Evolutionary conservation across 2,329 filamentous ascomycete genomes (phyloP).

Genomic region (Aspergillus carbonarius): DNA sequence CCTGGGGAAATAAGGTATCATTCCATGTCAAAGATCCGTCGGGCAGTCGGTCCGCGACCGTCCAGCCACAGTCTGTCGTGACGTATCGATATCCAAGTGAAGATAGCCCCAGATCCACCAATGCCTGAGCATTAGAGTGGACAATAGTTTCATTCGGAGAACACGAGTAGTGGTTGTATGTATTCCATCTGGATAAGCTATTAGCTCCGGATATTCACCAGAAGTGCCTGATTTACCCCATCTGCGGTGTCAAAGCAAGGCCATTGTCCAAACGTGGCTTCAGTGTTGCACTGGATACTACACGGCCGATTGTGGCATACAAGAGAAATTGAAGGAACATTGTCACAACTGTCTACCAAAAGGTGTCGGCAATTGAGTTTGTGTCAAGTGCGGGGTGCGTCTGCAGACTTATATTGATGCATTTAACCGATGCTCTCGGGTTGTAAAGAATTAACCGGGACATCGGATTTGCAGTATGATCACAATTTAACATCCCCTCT

Average conservation of each 20-base stretch:
- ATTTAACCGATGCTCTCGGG: background rate
- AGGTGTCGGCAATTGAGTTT: background rate
- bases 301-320: background rate
- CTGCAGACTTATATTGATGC: background rate
- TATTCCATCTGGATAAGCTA: conserved; percentile 51
- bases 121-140: conserved; percentile 53
- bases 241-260: conserved; percentile 28
- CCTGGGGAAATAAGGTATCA: conserved; percentile 41
- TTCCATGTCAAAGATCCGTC: conserved; percentile 47
- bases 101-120: conserved; percentile 54
- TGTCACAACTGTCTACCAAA: background rate
- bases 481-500: background rate
- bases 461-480: background rate
- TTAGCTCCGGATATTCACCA: background rate
- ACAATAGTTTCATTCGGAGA: conserved; percentile 51
- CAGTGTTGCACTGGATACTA: background rate
- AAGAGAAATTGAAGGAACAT: background rate
- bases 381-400: background rate
- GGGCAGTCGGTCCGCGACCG: conserved; percentile 32
- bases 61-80: conserved; percentile 62
- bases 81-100: conserved; percentile 57
- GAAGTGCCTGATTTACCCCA: conserved; percentile 23
- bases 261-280: conserved; percentile 22
- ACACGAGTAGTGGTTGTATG: conserved; percentile 59
- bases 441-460: background rate